Base-by-base conservation (phyloP, 352 stramenopile species). In the Blastocystis sp. region DNA sequence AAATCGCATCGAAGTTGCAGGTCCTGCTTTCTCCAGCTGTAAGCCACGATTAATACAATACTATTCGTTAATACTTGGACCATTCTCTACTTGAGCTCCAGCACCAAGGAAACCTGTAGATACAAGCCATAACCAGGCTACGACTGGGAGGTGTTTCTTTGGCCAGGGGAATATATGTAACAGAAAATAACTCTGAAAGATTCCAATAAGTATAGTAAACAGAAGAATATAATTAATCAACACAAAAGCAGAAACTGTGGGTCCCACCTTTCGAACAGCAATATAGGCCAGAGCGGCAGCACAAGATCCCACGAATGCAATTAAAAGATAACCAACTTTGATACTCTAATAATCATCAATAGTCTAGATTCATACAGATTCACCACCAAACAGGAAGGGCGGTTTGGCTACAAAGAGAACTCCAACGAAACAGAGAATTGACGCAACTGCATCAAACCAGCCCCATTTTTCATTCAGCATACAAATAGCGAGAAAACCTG, bases 1-100 rank as follows among this genome's bases (percentile, higher is more conserved):
- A 48, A 90, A 90, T 24, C 88, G 56, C 88, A 90, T 90, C 4
- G 77, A 75, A 17, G 81, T 78, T 19, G 76, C 88, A 60, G 77
- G 76, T 75, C 76, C 88, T 1, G 88, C 88, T 79, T 90, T 90
- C 73, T 90, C 88, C 24, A 90, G 42, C 79, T 90, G 69, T 3
- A 90, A 44, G 15, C 88, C 88, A 33, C 66, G 58, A 57, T 90
- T 90, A 33, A 90, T 76, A 42, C 82, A 76, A 9, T 48, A 48
- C 40, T 48, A 48, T 48, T 48, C 80, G 4, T 30, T 4, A 89
- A 19, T 9, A 2, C 9, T 9, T 9, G 3, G 9, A 2, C 9
- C 40, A 9, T 9, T 48, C 40, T 48, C 40, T n/a, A 89, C 76
- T n/a, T 90, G 60, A 4, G 73, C 88, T 48, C 64, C 70, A 1